Evolutionary conservation across 2,329 filamentous ascomycete species (phyloP).

Genomic region (Pseudophaeomoniella oleicola): DNA sequence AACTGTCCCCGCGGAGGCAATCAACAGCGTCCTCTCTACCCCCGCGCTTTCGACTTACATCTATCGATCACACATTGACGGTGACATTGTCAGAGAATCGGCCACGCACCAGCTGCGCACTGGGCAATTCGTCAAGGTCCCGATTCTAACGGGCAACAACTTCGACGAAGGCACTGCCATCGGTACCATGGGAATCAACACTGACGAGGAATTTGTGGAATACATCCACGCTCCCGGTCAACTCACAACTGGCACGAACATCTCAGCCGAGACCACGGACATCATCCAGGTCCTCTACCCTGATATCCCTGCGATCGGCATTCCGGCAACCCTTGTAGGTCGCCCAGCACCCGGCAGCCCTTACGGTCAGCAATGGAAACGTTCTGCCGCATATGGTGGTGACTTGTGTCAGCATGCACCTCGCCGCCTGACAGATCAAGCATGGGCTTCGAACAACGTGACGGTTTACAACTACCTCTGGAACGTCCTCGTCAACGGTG

Average conservation of each 20-base stretch:
- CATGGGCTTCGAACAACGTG: constrained; percentile 32
- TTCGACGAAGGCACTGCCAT: constrained; percentile 51
- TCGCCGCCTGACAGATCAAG: constrained; percentile 36
- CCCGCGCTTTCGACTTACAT: not conserved
- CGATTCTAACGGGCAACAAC: constrained; percentile 49
- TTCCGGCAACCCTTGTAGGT: constrained; percentile 28
- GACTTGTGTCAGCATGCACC: constrained; percentile 42
- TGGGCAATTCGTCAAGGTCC: constrained; percentile 49
- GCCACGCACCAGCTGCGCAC: constrained; percentile 38
- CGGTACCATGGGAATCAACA: constrained; percentile 37
- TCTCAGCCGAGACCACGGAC: constrained; percentile 8
- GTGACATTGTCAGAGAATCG: constrained; percentile 39
- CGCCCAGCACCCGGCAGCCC: constrained; percentile 5
- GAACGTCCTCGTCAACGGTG: constrained; percentile 37
- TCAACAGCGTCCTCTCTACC: constrained; percentile 38
- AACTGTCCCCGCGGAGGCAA: constrained; percentile 39
- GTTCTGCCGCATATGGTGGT: constrained; percentile 38
- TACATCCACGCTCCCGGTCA: constrained; percentile 20
- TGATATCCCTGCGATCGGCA: constrained; percentile 32
- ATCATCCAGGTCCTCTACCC: constrained; percentile 37
- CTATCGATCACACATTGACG: constrained; percentile 30
- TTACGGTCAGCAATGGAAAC: constrained; percentile 35
- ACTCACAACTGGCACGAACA: constrained; percentile 6
- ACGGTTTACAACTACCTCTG: constrained; percentile 49
- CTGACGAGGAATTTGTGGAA: constrained; percentile 34